phyloP scores from a whole-genome alignment of 257 asterid genomes.

The Nyctanthes arbortristis region DNA sequence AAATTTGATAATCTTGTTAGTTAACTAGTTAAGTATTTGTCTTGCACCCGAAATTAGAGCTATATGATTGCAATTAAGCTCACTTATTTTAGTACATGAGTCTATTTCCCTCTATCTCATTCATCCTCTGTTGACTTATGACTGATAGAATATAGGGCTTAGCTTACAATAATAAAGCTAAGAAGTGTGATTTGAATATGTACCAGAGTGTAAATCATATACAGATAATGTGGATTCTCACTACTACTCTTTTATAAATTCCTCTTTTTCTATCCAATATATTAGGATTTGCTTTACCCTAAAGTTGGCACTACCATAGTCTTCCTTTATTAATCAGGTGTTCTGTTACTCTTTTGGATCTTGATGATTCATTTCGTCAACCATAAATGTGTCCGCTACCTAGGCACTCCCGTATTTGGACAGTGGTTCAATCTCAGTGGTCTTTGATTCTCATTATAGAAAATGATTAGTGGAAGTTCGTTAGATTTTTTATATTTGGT shows the following conservation, averaged over 20 bases:
- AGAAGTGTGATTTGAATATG: neutral
- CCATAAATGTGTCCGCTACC: neutral
- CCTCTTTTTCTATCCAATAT: neutral
- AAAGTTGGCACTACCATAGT: neutral
- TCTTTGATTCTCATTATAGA: too few relatives aligned
- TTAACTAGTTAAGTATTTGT: neutral
- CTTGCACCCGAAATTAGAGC: constrained; percentile 5
- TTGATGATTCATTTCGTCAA: neutral
- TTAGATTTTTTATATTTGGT: too few relatives aligned
- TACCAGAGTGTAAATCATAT: neutral
- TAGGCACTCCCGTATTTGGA: neutral
- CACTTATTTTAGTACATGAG: neutral
- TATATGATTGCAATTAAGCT: neutral
- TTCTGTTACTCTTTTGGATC: neutral
- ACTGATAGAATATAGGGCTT: too few relatives aligned
- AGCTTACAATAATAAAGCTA: neutral
- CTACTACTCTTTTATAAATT: neutral
- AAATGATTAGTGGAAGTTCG: too few relatives aligned
- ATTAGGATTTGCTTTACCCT: neutral
- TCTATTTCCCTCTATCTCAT: neutral
- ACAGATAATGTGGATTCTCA: neutral
- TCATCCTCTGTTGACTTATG: neutral
- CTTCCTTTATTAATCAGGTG: neutral
- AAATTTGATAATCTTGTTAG: neutral
- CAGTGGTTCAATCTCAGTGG: neutral